Evolutionary conservation across 148 eudicot genomes (phyloP).

Genomic region (Limonium bicolor): DNA sequence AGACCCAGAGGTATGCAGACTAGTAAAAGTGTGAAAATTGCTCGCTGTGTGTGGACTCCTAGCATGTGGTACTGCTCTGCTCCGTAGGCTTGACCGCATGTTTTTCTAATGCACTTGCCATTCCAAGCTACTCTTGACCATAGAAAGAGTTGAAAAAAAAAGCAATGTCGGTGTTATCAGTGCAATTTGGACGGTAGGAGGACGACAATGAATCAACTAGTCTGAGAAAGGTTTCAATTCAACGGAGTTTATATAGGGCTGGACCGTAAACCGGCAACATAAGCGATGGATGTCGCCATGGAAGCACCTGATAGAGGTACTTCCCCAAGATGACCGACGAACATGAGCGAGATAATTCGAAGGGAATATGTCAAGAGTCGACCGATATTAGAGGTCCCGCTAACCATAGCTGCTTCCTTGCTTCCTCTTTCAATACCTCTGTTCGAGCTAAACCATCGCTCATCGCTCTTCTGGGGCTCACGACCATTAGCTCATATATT

Average conservation of each 20-base stretch:
- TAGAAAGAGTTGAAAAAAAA: not conserved
- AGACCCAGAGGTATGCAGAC: conserved; percentile 8
- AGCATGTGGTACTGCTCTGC: conserved; percentile 11
- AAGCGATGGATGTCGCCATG: conserved; percentile 1
- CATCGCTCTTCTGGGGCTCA: too few relatives aligned
- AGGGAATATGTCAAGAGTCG: not conserved
- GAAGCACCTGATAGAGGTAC: not conserved
- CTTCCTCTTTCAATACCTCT: not conserved
- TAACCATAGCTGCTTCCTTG: not conserved
- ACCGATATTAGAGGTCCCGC: not conserved
- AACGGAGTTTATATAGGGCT: not conserved
- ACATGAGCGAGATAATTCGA: conserved; percentile 1
- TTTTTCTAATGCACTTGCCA: conserved; percentile 11
- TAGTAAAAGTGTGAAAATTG: conserved; percentile 3
- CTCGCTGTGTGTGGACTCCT: conserved; percentile 9
- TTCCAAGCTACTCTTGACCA: conserved; percentile 4
- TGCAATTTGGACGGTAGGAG: too few relatives aligned
- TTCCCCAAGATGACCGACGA: conserved; percentile 2
- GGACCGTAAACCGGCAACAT: conserved; percentile 3
- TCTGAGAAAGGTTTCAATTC: not conserved
- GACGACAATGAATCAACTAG: not conserved
- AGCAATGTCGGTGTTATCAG: not conserved
- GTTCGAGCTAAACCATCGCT: too few relatives aligned
- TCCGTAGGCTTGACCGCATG: conserved; percentile 10
- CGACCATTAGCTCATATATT: too few relatives aligned